Evolutionary conservation across 805 yeast genomes (phyloP).

Genomic region (Candida methanosorbosa): DNA sequence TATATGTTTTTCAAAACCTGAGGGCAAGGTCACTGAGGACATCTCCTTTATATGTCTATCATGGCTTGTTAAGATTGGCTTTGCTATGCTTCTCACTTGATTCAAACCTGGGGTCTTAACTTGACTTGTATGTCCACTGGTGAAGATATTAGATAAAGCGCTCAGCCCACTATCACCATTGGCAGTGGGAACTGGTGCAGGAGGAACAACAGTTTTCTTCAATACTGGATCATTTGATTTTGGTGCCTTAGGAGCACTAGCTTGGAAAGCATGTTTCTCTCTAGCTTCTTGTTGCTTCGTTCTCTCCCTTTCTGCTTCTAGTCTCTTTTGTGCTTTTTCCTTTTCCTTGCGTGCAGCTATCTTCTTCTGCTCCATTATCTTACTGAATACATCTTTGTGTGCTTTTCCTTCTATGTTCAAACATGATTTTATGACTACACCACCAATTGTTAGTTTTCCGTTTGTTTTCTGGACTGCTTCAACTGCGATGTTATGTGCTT

Average conservation of each 20-base stretch:
- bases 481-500: conserved; percentile 39
- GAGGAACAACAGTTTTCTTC: neutral
- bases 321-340: conserved; percentile 17
- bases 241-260: neutral
- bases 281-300: conserved; percentile 7
- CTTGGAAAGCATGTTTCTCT: neutral
- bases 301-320: conserved; percentile 10
- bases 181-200: neutral
- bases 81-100: too few species aligned
- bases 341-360: conserved; percentile 28
- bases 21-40: conserved; percentile 30
- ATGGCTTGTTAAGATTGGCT: conserved; percentile 15
- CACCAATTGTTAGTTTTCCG: conserved; percentile 37
- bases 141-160: neutral
- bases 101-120: neutral
- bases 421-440: conserved; percentile 43
- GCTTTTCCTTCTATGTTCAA: conserved; percentile 36
- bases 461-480: conserved; percentile 33
- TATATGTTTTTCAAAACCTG: conserved; percentile 38
- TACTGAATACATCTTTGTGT: conserved; percentile 23
- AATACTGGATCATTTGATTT: too few species aligned
- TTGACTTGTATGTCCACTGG: neutral
- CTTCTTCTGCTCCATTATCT: conserved; percentile 26
- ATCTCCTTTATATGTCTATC: conserved; percentile 22
- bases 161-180: neutral